Base-by-base conservation (phyloP, 306 rosid species). In the Trichosanthes truncata region DNA sequence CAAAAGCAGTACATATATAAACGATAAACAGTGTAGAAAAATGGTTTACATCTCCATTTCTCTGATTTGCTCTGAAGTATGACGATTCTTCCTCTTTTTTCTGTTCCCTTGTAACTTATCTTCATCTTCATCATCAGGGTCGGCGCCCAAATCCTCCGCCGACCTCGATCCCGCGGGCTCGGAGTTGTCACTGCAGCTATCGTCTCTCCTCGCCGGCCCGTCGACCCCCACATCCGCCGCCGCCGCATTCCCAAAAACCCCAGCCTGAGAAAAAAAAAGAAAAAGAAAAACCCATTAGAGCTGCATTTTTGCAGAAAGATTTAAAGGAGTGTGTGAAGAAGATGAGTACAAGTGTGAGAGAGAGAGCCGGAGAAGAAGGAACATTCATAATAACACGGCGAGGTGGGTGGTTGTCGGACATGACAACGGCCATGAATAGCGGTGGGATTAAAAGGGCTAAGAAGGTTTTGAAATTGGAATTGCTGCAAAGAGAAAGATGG, bases 351-450 rank as follows among this genome's bases (percentile, higher is more conserved):
- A 95, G 98, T 84, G 96, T 93, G 15, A 95, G 97, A 66, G 99
- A 95, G 63, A 95, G 99, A 82, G 99, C 94, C 4, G 99, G 99
- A 68, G 97, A 89, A 33, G 92, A 84, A 33, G 90, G 91, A 74
- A 89, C 89, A 82, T 89, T 92, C 86, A 91, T 86, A 38, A 90
- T 84, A 41, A 83, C 6, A 12, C 56, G 96, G 84, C 96, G 88
- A 82, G 91, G 33, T 25, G 90, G 91, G 15, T 87, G 96, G 78
- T 88, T 89, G 73, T 90, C 91, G 52, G 98, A 88, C 97, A 94
- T 92, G 93, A 90, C 94, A 53, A 85, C 96, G 91, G 87, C 96
- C 98, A 94, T 89, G 87, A 81, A 76, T 76, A 36, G 35, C 77
- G 55, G 51, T 11, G 55, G 12, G n/a, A 43, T 1, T 1, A 31